These are phyloP conservation scores for Phytopythium oedochilum DNA, from an alignment of 352 stramenopile genomes.

Conservation along the genomic window DNA sequence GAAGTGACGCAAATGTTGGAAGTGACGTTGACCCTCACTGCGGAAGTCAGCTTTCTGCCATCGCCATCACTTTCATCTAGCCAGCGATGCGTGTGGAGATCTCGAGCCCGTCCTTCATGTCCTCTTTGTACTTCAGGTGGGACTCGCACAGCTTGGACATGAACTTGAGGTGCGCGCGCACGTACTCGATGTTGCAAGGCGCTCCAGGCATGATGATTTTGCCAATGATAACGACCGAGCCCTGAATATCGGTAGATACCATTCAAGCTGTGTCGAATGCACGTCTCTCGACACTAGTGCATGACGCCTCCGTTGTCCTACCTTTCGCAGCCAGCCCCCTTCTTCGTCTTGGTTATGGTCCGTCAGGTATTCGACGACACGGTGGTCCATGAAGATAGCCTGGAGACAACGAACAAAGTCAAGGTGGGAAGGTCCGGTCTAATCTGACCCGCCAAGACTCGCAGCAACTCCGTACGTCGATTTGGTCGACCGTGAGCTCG, in stretches of 20 bases:
- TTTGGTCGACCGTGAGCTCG: conserved; percentile 19
- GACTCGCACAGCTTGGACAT: conserved; percentile 29
- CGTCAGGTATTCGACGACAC: conserved; percentile 24
- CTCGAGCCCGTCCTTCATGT: conserved; percentile 30
- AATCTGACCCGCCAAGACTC: too few relatives aligned
- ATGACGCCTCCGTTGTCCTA: too few relatives aligned
- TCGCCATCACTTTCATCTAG: background rate
- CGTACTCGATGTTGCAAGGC: conserved; percentile 34
- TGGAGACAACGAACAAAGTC: conserved; percentile 4
- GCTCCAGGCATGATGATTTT: conserved; percentile 29
- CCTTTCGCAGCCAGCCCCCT: conserved; percentile 20
- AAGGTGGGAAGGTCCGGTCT: background rate
- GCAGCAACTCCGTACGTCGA: too few relatives aligned
- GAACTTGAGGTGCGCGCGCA: conserved; percentile 22
- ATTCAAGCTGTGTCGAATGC: too few relatives aligned
- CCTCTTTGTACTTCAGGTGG: conserved; percentile 27
- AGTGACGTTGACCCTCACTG: too few relatives aligned
- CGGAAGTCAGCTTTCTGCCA: too few relatives aligned
- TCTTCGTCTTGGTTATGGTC: conserved; percentile 27
- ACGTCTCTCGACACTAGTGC: too few relatives aligned
- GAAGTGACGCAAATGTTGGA: background rate
- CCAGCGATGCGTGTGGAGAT: conserved; percentile 21
- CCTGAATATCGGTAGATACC: conserved; percentile 8
- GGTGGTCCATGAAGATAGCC: conserved; percentile 39
- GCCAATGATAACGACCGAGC: conserved; percentile 30